A percentile compares a stretch with the other conserved stretches of the same genome.
These are phyloP conservation scores for Rhododendron griersonianum DNA, from an alignment of 148 eudicot species.

Conservation along the genomic window DNA sequence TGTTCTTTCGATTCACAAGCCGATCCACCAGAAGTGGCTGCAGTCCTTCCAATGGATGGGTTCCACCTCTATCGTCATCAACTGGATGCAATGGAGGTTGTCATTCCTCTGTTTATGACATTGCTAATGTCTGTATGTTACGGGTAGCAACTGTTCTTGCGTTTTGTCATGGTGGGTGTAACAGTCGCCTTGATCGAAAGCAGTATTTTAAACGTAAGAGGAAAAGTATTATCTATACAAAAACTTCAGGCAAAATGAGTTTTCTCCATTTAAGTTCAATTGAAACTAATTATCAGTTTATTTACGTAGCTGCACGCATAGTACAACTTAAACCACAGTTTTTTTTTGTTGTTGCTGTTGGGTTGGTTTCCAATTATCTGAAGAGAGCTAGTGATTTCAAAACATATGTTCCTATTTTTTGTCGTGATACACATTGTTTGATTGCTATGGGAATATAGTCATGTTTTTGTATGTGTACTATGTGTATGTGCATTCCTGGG, in stretches of 20 bases:
- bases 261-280: neutral
- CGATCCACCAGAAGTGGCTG: slow-evolving; percentile 67
- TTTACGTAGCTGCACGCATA: neutral
- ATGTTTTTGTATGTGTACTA: neutral
- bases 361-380: neutral
- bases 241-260: neutral
- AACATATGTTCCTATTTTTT: neutral
- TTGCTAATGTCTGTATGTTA: slow-evolving; percentile 1
- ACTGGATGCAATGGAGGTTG: slow-evolving; percentile 91
- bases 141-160: neutral
- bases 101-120: slow-evolving; percentile 4
- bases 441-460: neutral
- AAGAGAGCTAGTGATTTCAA: neutral
- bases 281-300: neutral
- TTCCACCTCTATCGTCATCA: slow-evolving; percentile 96
- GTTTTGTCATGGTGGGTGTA: neutral
- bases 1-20: slow-evolving; percentile 57
- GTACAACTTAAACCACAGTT: neutral
- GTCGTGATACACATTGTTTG: neutral
- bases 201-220: neutral
- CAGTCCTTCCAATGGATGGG: slow-evolving; percentile 95
- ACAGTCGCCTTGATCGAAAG: neutral
- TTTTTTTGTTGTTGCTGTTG: neutral
- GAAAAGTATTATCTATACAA: neutral
- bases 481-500: neutral